phyloP scores from a whole-genome alignment of 2,329 filamentous ascomycete species.

The Colletotrichum limetticola region DNA sequence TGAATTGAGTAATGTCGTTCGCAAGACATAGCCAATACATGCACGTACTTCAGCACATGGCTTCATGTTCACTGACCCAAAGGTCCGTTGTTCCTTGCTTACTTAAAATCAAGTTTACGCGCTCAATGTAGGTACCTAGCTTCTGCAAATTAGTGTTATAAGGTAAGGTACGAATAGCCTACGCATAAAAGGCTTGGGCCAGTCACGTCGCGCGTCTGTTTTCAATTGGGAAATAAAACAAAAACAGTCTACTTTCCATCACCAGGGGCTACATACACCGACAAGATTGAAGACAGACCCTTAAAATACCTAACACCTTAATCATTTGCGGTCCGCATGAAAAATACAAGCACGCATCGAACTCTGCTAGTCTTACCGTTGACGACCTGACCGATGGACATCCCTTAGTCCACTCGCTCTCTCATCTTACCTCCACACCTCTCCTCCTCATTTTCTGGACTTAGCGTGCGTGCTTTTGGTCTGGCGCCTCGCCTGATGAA shows the following conservation, averaged over 20 bases:
- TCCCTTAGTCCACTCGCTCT: too few species aligned
- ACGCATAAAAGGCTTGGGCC: constrained; percentile 8
- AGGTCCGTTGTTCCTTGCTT: not conserved
- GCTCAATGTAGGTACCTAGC: not conserved
- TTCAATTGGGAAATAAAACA: constrained; percentile 33
- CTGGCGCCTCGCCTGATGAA: too few species aligned
- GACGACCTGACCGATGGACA: too few species aligned
- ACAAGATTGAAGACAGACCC: not conserved
- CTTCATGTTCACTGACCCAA: not conserved
- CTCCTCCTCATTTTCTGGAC: too few species aligned
- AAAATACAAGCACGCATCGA: not conserved
- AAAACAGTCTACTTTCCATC: constrained; percentile 23
- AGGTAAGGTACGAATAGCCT: not conserved
- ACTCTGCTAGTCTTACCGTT: too few species aligned
- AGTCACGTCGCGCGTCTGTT: constrained; percentile 32
- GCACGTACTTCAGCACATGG: not conserved
- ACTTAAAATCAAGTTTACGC: not conserved
- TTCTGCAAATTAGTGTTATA: not conserved
- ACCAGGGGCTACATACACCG: constrained; percentile 22
- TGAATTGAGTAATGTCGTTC: not conserved
- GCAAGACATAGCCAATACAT: not conserved
- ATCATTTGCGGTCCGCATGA: not conserved
- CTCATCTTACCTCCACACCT: too few species aligned
- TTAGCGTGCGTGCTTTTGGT: too few species aligned
- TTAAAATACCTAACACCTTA: too few species aligned